phyloP scores from a whole-genome alignment of 257 asterid genomes.

The Lycium barbarum region DNA sequence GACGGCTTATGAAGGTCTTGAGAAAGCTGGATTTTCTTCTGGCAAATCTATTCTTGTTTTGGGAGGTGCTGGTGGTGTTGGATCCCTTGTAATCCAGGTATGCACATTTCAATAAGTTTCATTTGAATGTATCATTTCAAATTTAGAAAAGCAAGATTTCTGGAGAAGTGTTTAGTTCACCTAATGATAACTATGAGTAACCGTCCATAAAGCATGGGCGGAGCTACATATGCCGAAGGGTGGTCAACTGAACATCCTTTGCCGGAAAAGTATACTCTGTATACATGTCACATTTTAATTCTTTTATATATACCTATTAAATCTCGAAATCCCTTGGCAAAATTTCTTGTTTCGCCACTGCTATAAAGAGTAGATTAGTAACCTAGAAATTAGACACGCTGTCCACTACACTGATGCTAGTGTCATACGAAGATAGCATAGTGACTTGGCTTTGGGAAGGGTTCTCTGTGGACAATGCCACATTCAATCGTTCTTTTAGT shows the following conservation, averaged over 20 bases:
- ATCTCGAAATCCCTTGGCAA: too few species aligned
- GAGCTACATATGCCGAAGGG: too few species aligned
- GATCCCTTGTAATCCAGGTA: constrained; percentile 90
- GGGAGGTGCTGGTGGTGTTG: constrained; percentile 99
- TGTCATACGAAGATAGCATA: neutral
- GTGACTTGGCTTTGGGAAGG: neutral
- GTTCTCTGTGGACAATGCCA: neutral
- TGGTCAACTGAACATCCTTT: too few species aligned
- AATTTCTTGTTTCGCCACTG: too few species aligned
- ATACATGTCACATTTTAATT: too few species aligned
- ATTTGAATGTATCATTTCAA: neutral
- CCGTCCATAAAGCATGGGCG: neutral
- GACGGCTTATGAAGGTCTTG: constrained; percentile 92
- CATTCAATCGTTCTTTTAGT: neutral
- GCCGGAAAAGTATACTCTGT: too few species aligned
- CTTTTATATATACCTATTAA: too few species aligned
- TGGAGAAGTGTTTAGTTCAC: neutral
- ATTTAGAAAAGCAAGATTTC: neutral
- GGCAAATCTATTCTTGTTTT: constrained; percentile 91
- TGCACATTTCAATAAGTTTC: neutral
- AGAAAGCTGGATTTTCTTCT: constrained; percentile 66
- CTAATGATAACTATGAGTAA: neutral
- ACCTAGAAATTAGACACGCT: neutral
- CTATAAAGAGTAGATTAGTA: neutral
- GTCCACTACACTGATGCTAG: neutral